Base-by-base conservation (phyloP, 495 filamentous ascomycete genomes). In the Rhypophila decipiens region DNA sequence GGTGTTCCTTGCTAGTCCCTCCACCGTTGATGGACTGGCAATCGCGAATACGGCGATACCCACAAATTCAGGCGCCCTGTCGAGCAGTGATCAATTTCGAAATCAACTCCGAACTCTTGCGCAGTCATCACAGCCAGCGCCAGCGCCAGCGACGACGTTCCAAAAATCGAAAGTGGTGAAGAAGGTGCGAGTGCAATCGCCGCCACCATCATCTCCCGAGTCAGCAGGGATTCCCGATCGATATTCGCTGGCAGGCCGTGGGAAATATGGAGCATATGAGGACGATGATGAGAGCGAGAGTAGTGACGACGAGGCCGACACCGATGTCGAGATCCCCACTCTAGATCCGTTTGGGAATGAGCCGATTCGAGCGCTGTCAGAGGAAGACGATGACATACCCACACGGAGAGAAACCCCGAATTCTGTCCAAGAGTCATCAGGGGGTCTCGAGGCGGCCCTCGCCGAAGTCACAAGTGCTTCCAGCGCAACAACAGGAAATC, bases 121-220 rank as follows among this genome's bases (percentile, higher is more conserved):
- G 13, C 60, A 52, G 37, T 56, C 70, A 12, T 47, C 44, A n/a
- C 53, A 50, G 23, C 57, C 66, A 24, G 53, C 68, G 12, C 57
- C 65, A 24, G 53, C 68, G 12, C 57, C 65, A 15, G 49, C 64
- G 31, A 61, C 64, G 18, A 70, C 63, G 53, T 69, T 72, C 35
- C 72, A 68, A 44, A 72, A 67, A 41, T 52, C 60, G 34, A 75
- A 77, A 53, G 58, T 72, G 3, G 61, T 72, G 2, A 79, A 79
- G 58, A 78, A 66, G 51, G 76, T 79, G 21, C 70, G 75, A 42
- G 74, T 79, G 2, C 74, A 78, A 53, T 78, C 75, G 24, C 76
- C 76, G 24, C 76, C 75, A 43, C 74, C 76, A 1, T 70, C 68
- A 10, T 73, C 70, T 12, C 73, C 72, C 47, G 71, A 74, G 39